phyloP scores from a whole-genome alignment of 1,139 yeast genomes.

The Saccharomyces hybrid region DNA sequence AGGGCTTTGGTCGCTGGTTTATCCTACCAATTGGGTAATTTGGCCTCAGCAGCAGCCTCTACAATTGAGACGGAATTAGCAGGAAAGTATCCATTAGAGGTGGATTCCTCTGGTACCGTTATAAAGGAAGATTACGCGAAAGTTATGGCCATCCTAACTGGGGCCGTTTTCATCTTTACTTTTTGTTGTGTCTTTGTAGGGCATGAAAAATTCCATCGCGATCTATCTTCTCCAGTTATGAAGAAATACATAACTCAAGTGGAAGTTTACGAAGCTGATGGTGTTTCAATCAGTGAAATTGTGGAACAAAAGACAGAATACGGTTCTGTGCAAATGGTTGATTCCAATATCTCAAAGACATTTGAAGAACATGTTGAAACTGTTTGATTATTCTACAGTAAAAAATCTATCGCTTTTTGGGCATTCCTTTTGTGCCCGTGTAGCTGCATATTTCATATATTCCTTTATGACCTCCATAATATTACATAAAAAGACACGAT shows the following conservation, averaged over 20 bases:
- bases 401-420: background rate
- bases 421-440: background rate
- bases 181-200: slow-evolving; percentile 42
- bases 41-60: slow-evolving; percentile 77
- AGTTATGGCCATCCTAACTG: slow-evolving; percentile 56
- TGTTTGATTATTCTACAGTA: background rate
- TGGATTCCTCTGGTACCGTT: slow-evolving; percentile 18
- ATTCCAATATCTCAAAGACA: slow-evolving; percentile 7
- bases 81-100: slow-evolving; percentile 40
- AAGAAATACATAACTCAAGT: slow-evolving; percentile 23
- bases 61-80: slow-evolving; percentile 76
- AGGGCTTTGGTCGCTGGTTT: slow-evolving; percentile 49
- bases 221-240: slow-evolving; percentile 27
- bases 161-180: slow-evolving; percentile 48
- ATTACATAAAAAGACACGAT: background rate
- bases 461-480: background rate
- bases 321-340: slow-evolving; percentile 4
- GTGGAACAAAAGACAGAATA: slow-evolving; percentile 6
- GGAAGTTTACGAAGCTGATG: slow-evolving; percentile 15
- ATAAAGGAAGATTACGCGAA: slow-evolving; percentile 35
- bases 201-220: slow-evolving; percentile 42
- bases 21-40: slow-evolving; percentile 75
- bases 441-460: background rate
- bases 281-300: slow-evolving; percentile 7
- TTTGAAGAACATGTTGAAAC: slow-evolving; percentile 7